Conservation (phyloP, 176 grass and related monocot species). For the Calamus simplicifolius region DNA sequence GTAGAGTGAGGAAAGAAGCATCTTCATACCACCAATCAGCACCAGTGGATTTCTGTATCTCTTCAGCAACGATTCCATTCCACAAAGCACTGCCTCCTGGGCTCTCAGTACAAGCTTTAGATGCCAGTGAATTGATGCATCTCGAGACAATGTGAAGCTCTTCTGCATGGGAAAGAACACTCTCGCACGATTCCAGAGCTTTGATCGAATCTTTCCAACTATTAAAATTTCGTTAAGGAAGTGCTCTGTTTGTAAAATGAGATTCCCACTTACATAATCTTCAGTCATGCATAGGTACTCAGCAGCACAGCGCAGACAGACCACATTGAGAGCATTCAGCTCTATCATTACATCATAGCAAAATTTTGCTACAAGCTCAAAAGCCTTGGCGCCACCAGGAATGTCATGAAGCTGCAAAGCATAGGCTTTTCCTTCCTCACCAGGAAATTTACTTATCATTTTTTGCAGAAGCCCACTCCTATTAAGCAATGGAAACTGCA, state of each 20-base stretch:
- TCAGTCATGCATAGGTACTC: constrained; percentile 83
- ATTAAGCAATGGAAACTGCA: constrained; percentile 78
- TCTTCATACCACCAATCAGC: constrained; percentile 84
- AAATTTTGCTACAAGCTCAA: constrained; percentile 70
- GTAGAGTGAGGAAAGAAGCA: constrained; percentile 52
- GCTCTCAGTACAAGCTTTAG: constrained; percentile 28
- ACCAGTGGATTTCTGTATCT: constrained; percentile 18
- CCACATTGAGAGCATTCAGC: constrained; percentile 63
- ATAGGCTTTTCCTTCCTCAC: constrained; percentile 37
- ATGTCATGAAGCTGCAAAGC: constrained; percentile 63
- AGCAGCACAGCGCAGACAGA: constrained; percentile 62
- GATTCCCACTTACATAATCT: constrained; percentile 75
- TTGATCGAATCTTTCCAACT: constrained; percentile 80
- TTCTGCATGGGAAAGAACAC: constrained; percentile 51
- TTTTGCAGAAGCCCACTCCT: constrained; percentile 62
- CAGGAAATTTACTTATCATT: constrained; percentile 48
- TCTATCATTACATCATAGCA: constrained; percentile 85
- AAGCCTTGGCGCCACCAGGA: constrained; percentile 78
- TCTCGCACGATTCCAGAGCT: constrained; percentile 68
- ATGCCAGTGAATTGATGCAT: constrained; percentile 66
- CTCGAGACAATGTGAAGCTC: constrained; percentile 51
- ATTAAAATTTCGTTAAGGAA: constrained; percentile 48
- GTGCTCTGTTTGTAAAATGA: constrained; percentile 61
- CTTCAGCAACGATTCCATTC: constrained; percentile 48
- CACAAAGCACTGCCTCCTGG: constrained; percentile 30